Percentiles rank a stretch among this genome's conserved stretches.
Conservation (phyloP, 1,284 basidiomycete genomes). For the Ustilago xerochloae region DNA sequence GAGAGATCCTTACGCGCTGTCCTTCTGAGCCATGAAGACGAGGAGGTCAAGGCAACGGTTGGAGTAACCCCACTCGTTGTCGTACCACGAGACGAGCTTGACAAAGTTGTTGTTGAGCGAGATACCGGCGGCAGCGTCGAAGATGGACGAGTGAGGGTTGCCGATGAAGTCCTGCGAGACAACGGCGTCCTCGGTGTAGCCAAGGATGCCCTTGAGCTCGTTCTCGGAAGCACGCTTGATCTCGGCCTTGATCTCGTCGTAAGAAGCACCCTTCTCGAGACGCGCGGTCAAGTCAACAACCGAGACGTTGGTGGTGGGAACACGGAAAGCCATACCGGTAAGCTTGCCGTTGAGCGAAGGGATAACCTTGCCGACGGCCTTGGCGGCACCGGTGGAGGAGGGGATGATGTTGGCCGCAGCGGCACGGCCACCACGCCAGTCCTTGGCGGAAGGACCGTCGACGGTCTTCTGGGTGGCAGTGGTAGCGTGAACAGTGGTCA, state of each 20-base stretch:
- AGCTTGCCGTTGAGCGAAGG: constrained; percentile 94
- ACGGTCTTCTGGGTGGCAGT: constrained; percentile 98
- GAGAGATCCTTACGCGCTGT: constrained; percentile 61
- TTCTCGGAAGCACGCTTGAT: constrained; percentile 84
- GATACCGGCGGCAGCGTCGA: constrained; percentile 91
- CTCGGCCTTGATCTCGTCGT: constrained; percentile 90
- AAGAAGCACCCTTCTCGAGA: constrained; percentile 81
- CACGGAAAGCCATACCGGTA: constrained; percentile 95
- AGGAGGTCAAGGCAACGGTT: constrained; percentile 92
- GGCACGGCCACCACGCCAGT: constrained; percentile 87
- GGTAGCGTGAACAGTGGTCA: constrained; percentile 93
- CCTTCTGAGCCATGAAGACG: constrained; percentile 79
- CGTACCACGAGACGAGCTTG: constrained; percentile 88
- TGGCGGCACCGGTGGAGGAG: constrained; percentile 98
- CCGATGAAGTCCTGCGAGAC: constrained; percentile 77
- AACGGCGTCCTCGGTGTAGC: constrained; percentile 92
- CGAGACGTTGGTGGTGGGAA: constrained; percentile 95
- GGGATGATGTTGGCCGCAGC: constrained; percentile 99
- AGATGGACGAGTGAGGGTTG: constrained; percentile 76
- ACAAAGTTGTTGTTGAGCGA: constrained; percentile 92
- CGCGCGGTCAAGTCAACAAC: constrained; percentile 98
- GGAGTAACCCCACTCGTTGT: constrained; percentile 95
- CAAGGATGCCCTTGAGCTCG: constrained; percentile 82
- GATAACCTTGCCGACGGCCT: constrained; percentile 98
- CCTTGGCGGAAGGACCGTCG: constrained; percentile 76